phyloP scores from a whole-genome alignment of 768 basidiomycete species.

The Kwoniella heveanensis region DNA sequence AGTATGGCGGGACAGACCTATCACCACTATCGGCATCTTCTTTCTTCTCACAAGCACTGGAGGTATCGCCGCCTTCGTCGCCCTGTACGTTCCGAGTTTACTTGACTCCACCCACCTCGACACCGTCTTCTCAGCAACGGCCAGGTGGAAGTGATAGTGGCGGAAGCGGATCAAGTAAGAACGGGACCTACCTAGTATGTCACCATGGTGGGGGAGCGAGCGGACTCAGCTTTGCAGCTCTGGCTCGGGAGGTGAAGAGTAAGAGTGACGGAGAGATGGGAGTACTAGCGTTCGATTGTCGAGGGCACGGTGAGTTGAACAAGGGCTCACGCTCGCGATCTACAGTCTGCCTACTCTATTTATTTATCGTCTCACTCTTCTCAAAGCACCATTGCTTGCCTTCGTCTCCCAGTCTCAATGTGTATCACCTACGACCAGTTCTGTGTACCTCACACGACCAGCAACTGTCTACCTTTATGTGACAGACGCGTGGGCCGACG shows the following conservation, averaged over 20 bases:
- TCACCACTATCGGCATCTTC: conserved; percentile 74
- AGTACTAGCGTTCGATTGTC: conserved; percentile 75
- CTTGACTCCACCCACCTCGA: conserved; percentile 67
- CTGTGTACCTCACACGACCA: too few relatives aligned
- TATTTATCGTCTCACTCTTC: too few relatives aligned
- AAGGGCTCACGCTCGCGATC: too few relatives aligned
- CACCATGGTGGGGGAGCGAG: conserved; percentile 97
- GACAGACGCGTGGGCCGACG: too few relatives aligned
- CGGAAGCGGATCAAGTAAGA: not conserved
- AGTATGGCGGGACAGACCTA: conserved; percentile 60
- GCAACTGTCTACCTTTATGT: too few relatives aligned
- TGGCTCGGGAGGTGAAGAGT: conserved; percentile 75
- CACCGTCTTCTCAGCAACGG: not conserved
- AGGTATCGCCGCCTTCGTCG: conserved; percentile 68
- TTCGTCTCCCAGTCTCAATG: too few relatives aligned
- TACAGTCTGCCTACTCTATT: too few relatives aligned
- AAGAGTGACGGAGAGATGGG: conserved; percentile 73
- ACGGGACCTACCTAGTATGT: conserved; percentile 74
- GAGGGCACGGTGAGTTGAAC: conserved; percentile 82
- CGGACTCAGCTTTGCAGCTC: conserved; percentile 82
- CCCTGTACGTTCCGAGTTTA: conserved; percentile 76
- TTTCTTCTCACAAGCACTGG: conserved; percentile 78
- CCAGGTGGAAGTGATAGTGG: not conserved
- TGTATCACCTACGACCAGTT: too few relatives aligned
- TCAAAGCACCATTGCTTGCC: too few relatives aligned